phyloP scores from a whole-genome alignment of 257 asterid genomes.

The Solanum ossicruentum region DNA sequence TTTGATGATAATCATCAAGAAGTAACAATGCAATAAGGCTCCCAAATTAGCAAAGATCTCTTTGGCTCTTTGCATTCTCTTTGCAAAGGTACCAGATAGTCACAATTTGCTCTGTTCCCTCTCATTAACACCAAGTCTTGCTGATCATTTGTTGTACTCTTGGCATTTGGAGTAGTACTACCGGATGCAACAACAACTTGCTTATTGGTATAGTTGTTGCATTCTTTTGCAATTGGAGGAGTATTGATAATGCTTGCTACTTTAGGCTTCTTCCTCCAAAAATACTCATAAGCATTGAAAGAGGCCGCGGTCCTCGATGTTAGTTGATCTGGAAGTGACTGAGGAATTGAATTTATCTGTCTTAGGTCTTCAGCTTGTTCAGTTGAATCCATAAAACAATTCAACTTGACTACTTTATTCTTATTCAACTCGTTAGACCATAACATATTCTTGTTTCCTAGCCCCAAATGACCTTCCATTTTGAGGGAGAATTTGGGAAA shows the following conservation, averaged over 20 bases:
- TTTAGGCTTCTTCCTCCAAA: not conserved
- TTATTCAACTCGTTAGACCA: not conserved
- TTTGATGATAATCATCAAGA: not conserved
- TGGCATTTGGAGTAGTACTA: not conserved
- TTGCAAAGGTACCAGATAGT: not conserved
- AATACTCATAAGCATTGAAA: not conserved
- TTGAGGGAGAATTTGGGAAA: not conserved
- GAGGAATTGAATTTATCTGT: not conserved
- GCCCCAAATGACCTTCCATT: not conserved
- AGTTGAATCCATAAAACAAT: not conserved
- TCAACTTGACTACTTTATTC: not conserved
- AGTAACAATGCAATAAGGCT: not conserved
- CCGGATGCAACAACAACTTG: not conserved
- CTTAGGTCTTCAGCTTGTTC: not conserved
- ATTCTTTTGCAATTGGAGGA: not conserved
- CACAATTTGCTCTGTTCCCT: not conserved
- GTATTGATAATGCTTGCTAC: not conserved
- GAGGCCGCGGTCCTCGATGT: not conserved
- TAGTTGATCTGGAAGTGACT: not conserved
- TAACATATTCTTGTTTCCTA: not conserved
- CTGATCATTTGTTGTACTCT: not conserved
- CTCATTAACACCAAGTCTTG: not conserved
- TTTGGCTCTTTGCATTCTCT: not conserved
- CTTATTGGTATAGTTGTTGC: not conserved
- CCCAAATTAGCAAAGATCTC: not conserved